Base-by-base conservation (phyloP, 257 asterid species). In the Capsicum chinense region DNA sequence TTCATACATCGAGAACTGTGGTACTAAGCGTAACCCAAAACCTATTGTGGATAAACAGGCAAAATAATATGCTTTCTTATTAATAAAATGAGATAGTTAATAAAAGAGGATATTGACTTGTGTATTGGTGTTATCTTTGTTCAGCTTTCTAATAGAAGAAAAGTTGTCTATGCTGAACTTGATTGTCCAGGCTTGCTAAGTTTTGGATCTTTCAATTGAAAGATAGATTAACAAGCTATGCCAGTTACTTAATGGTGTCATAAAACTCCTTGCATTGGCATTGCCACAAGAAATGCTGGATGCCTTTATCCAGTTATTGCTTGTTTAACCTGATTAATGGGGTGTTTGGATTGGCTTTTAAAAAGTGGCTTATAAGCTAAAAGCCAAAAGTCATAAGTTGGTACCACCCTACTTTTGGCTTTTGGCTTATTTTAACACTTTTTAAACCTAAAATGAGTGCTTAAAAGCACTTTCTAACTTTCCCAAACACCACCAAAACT, bases 11-110 rank as follows among this genome's bases (percentile, higher is more conserved):
- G 16, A 78, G 48, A 21, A 52, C 63, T 52, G 14, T 52, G 81
- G 26, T 74, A 74, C 60, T 74, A 74, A 74, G 60, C 81, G 12
- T 26, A 21, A 76, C 26, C 42, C 81, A 14, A 76, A 26, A 21
- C 14, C 47, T 76, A 21, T 76, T 76, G 81, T 52, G 47, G 63
- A 56, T 50, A 6, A 62, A 12, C 81, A 21, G 63, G 62, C 48
- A 26, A 76, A 76, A 76, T 26, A 6, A 52, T 76, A 26, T 76
- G 64, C 62, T 54, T 74, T 26, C 81, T 33, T 76, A 64, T 13
- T 54, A 76, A 13, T 26, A 26, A 21, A 21, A 6, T 26, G 47
- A 52, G 63, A 21, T 76, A 3, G 81, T 54, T 76, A 76, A 15
- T 21, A 76, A 21, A 26, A 26, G 64, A 52, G 50, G 64, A 56